Evolutionary conservation across 2,329 filamentous ascomycete species (phyloP).

Genomic region (Clonostachys rosea): DNA sequence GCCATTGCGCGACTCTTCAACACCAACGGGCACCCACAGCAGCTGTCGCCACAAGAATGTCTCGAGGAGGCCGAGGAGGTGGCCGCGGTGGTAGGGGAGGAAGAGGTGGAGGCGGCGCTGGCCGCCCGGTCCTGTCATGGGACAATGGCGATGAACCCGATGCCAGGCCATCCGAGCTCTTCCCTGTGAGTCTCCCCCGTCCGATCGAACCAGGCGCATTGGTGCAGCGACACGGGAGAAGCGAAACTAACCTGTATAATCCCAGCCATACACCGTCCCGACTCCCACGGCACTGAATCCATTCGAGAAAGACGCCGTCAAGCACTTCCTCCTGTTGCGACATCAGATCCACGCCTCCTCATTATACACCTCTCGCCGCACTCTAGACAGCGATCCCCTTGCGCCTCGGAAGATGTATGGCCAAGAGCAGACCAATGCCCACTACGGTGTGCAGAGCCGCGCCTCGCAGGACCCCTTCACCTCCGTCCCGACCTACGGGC

Average conservation of each 20-base stretch:
- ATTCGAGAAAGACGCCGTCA: conserved; percentile 40
- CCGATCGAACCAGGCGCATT: background rate
- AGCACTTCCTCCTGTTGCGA: conserved; percentile 49
- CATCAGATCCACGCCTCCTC: conserved; percentile 50
- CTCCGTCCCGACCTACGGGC: conserved; percentile 53
- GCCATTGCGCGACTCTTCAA: too few relatives aligned
- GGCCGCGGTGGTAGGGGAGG: conserved; percentile 44
- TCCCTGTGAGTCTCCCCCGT: conserved; percentile 37
- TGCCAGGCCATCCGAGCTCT: conserved; percentile 53
- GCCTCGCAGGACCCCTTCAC: conserved; percentile 54
- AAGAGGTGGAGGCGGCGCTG: conserved; percentile 39
- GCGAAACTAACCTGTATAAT: conserved; percentile 1
- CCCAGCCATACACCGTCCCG: conserved; percentile 45
- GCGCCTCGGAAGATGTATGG: conserved; percentile 41
- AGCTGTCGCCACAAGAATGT: background rate
- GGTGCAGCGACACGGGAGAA: background rate
- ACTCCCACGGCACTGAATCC: conserved; percentile 33
- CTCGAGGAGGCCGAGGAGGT: conserved; percentile 41
- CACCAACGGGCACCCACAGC: too few relatives aligned
- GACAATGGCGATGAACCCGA: conserved; percentile 49
- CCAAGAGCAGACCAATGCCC: conserved; percentile 53
- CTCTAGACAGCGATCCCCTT: conserved; percentile 29
- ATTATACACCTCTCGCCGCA: conserved; percentile 52
- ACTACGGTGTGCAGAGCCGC: conserved; percentile 49
- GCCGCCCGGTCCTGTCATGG: conserved; percentile 45